These are phyloP conservation scores for Ganoderma lingzhi DNA, from an alignment of 1,284 basidiomycete genomes.

Conservation along the genomic window DNA sequence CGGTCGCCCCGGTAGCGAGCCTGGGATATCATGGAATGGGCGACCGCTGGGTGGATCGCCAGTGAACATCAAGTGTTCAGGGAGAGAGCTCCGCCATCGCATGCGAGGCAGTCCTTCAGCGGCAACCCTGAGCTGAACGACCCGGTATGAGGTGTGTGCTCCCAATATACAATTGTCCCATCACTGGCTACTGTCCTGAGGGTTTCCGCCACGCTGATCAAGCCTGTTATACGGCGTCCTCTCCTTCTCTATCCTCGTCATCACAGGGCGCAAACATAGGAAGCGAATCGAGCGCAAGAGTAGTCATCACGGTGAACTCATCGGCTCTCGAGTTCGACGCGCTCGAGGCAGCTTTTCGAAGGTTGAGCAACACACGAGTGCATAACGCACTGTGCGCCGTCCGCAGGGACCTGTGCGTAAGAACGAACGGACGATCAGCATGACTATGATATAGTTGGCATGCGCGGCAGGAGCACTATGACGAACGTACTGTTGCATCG, in stretches of 20 bases:
- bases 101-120: too few species aligned
- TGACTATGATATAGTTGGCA: too few species aligned
- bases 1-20: too few species aligned
- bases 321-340: neutral
- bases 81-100: too few species aligned
- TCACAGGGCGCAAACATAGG: neutral
- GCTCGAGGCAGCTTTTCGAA: conserved; percentile 6
- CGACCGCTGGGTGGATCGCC: too few species aligned
- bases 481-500: conserved; percentile 6
- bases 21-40: too few species aligned
- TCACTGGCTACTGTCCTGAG: too few species aligned
- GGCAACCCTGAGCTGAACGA: neutral
- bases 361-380: conserved; percentile 10
- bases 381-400: conserved; percentile 1
- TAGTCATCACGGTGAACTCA: neutral
- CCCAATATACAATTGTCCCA: neutral
- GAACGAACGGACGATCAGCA: neutral
- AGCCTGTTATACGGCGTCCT: neutral
- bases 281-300: neutral
- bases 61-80: too few species aligned
- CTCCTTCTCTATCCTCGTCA: neutral
- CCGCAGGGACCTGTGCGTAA: neutral
- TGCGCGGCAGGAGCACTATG: too few species aligned
- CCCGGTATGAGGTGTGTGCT: neutral
- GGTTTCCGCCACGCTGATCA: neutral